These are phyloP conservation scores for Lantana camara DNA, from an alignment of 257 asterid genomes.

Conservation along the genomic window DNA sequence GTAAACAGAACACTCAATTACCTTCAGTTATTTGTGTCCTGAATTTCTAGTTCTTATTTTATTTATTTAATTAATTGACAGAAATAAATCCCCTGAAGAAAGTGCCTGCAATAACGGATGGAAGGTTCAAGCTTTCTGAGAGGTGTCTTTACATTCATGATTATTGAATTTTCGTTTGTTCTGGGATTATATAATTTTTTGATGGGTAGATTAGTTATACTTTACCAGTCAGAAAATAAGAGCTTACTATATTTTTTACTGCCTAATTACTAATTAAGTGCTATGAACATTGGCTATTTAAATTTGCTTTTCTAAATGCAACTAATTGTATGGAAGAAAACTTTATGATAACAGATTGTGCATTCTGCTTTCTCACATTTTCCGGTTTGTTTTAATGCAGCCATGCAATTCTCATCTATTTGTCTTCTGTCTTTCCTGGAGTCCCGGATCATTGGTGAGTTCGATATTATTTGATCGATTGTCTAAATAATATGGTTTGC, in stretches of 20 bases:
- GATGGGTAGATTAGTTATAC: background rate
- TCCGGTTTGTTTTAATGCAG: slow-evolving; percentile 47
- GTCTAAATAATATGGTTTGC: no score
- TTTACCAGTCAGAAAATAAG: background rate
- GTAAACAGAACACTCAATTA: slow-evolving; percentile 30
- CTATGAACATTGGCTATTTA: background rate
- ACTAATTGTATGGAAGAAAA: background rate
- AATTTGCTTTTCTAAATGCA: slow-evolving; percentile 9
- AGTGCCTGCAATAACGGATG: slow-evolving; percentile 91
- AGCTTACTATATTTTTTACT: background rate
- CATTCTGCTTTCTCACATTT: background rate
- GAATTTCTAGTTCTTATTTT: no score
- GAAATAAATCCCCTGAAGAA: slow-evolving; percentile 74
- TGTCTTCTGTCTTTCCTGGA: slow-evolving; percentile 79
- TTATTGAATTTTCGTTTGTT: background rate
- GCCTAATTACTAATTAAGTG: background rate
- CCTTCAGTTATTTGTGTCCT: no score
- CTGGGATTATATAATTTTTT: background rate
- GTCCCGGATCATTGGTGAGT: slow-evolving; percentile 97
- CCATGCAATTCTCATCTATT: slow-evolving; percentile 81
- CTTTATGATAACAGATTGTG: background rate
- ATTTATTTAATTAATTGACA: no score
- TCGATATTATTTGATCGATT: background rate
- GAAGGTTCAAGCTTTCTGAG: slow-evolving; percentile 85
- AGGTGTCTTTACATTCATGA: slow-evolving; percentile 43